Percentiles rank a stretch among this genome's conserved stretches.
Evolutionary conservation across 805 yeast genomes (phyloP).

Genomic region (Kodamaea laetipori): DNA sequence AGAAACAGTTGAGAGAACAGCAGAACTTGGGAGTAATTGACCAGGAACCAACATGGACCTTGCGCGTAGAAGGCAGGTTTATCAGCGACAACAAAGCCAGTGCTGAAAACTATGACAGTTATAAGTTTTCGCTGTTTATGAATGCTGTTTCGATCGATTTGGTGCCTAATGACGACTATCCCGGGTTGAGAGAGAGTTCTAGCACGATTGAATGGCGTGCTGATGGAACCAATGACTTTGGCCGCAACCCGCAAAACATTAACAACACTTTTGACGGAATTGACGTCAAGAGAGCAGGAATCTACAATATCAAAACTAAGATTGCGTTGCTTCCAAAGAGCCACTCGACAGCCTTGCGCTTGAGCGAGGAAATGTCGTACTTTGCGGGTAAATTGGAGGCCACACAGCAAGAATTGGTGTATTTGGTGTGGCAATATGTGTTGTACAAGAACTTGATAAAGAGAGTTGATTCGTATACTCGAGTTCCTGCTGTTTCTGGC

Average conservation of each 20-base stretch:
- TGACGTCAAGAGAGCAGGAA: slow-evolving; percentile 81
- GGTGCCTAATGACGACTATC: slow-evolving; percentile 40
- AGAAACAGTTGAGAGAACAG: slow-evolving; percentile 26
- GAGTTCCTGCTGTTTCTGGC: slow-evolving; percentile 39
- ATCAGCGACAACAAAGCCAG: slow-evolving; percentile 51
- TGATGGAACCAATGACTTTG: slow-evolving; percentile 34
- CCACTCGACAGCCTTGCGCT: slow-evolving; percentile 63
- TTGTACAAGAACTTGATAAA: slow-evolving; percentile 61
- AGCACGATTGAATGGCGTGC: slow-evolving; percentile 89
- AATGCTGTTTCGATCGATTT: slow-evolving; percentile 85
- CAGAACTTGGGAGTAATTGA: slow-evolving; percentile 26
- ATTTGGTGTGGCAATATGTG: slow-evolving; percentile 76
- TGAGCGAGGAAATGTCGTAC: slow-evolving; percentile 64
- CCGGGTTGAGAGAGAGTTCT: slow-evolving; percentile 30
- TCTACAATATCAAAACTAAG: slow-evolving; percentile 54
- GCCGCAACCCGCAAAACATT: slow-evolving; percentile 12
- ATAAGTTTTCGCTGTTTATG: slow-evolving; percentile 75
- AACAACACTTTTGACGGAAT: slow-evolving; percentile 71
- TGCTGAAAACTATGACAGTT: slow-evolving; percentile 20
- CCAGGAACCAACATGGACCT: slow-evolving; percentile 69
- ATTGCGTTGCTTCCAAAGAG: slow-evolving; percentile 64
- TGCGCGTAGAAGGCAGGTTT: slow-evolving; percentile 84
- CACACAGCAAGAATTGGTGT: slow-evolving; percentile 84
- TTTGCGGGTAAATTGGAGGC: slow-evolving; percentile 77
- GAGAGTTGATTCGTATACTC: slow-evolving; percentile 29